A percentile compares a stretch with the other conserved stretches of the same genome.
Evolutionary conservation across 495 filamentous ascomycete genomes (phyloP).

Genomic region (Annulohypoxylon nitens): DNA sequence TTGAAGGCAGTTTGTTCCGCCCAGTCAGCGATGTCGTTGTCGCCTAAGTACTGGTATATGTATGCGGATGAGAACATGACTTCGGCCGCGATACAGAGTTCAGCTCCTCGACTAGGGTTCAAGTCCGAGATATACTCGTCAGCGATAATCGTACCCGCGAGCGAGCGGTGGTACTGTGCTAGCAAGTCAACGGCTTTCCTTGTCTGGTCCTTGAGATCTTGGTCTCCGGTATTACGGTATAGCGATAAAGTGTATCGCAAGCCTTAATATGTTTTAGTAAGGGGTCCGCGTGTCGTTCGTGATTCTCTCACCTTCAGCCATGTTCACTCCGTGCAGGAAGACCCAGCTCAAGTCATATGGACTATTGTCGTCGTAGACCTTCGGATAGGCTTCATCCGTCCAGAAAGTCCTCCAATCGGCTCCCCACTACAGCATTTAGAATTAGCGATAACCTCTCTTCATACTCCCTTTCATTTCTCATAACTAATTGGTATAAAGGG

Average conservation of each 20-base stretch:
- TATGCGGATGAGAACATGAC: constrained; percentile 53
- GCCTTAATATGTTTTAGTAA: constrained; percentile 1
- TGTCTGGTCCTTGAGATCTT: constrained; percentile 40
- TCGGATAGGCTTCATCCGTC: constrained; percentile 35
- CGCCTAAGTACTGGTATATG: constrained; percentile 57
- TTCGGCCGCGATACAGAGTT: constrained; percentile 55
- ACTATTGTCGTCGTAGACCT: constrained; percentile 31
- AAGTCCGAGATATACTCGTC: constrained; percentile 51
- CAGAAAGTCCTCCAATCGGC: constrained; percentile 43
- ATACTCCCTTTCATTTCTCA: neutral
- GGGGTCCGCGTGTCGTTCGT: neutral
- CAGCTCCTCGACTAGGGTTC: constrained; percentile 47
- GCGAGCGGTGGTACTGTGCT: constrained; percentile 48
- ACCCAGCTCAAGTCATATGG: constrained; percentile 42
- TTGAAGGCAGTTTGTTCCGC: constrained; percentile 72
- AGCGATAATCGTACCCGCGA: constrained; percentile 49
- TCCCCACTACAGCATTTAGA: constrained; percentile 19
- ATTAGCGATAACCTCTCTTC: constrained; percentile 2
- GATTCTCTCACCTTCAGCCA: constrained; percentile 48
- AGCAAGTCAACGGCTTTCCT: constrained; percentile 50
- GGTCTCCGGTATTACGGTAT: constrained; percentile 48
- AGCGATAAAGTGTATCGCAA: constrained; percentile 42
- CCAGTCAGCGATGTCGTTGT: constrained; percentile 67
- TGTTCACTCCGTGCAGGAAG: constrained; percentile 52
- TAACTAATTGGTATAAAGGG: too few species aligned